Evolutionary conservation across 2,329 filamentous ascomycete genomes (phyloP).

Genomic region (Hypoxylon sp.): DNA sequence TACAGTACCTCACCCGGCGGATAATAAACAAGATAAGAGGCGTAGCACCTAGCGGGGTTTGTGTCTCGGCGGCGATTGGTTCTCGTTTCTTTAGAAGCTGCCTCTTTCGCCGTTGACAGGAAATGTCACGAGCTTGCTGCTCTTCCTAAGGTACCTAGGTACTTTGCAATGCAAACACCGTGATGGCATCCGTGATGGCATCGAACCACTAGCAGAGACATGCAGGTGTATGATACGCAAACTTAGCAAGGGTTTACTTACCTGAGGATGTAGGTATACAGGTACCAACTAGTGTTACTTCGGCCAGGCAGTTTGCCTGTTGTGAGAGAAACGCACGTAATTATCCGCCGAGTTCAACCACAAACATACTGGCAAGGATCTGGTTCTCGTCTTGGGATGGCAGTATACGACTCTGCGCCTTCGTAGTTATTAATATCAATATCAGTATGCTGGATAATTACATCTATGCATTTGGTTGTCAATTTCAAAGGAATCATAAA

Average conservation of each 20-base stretch:
- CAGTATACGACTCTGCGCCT: background rate
- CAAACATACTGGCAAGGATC: background rate
- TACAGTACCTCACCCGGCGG: background rate
- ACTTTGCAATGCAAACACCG: background rate
- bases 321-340: slow-evolving; percentile 4
- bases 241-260: no score
- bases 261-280: no score
- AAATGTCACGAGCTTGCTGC: background rate
- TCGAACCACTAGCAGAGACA: no score
- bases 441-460: no score
- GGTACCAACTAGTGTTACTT: no score
- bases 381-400: background rate
- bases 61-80: background rate
- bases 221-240: no score
- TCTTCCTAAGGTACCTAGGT: background rate
- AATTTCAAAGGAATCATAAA: background rate
- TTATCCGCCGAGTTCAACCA: background rate
- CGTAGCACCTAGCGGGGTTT: background rate
- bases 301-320: background rate
- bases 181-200: no score
- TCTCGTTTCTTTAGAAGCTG: background rate
- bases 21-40: background rate
- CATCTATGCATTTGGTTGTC: background rate
- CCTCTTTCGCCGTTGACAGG: background rate
- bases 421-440: no score